Evolutionary conservation across 768 basidiomycete species (phyloP).

Genomic region (Arthromyces matolae): DNA sequence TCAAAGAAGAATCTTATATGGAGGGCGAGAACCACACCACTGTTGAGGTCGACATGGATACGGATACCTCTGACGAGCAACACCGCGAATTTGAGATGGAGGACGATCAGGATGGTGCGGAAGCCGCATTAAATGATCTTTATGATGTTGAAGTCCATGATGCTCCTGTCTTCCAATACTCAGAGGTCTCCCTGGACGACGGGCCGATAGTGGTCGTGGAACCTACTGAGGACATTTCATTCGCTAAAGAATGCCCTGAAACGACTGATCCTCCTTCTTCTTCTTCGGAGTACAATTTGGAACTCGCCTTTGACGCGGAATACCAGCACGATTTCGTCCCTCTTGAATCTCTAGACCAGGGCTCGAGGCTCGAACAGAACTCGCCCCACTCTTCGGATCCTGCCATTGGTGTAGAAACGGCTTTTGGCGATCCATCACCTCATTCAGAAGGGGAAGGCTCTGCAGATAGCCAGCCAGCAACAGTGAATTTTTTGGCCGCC

Average conservation of each 20-base stretch:
- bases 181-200: constrained; percentile 12
- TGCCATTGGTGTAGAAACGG: too few relatives aligned
- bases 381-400: too few relatives aligned
- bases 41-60: constrained; percentile 68
- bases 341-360: too few relatives aligned
- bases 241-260: constrained; percentile 5
- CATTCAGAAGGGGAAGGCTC: too few relatives aligned
- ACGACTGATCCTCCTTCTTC: too few relatives aligned
- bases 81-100: constrained; percentile 56
- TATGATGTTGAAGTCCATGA: constrained; percentile 50
- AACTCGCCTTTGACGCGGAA: too few relatives aligned
- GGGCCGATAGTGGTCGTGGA: constrained; percentile 9
- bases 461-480: too few relatives aligned
- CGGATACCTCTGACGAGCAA: constrained; percentile 49
- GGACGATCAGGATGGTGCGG: constrained; percentile 34
- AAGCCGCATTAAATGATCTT: constrained; percentile 27
- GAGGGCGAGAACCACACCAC: constrained; percentile 48
- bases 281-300: too few relatives aligned
- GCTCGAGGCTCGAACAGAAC: too few relatives aligned
- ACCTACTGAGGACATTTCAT: neutral
- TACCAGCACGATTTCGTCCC: too few relatives aligned
- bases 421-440: too few relatives aligned
- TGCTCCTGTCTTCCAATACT: constrained; percentile 30
- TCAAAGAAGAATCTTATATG: constrained; percentile 53
- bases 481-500: too few relatives aligned